Conservation (phyloP, 345 rosid species). For the Euclidium syriacum region DNA sequence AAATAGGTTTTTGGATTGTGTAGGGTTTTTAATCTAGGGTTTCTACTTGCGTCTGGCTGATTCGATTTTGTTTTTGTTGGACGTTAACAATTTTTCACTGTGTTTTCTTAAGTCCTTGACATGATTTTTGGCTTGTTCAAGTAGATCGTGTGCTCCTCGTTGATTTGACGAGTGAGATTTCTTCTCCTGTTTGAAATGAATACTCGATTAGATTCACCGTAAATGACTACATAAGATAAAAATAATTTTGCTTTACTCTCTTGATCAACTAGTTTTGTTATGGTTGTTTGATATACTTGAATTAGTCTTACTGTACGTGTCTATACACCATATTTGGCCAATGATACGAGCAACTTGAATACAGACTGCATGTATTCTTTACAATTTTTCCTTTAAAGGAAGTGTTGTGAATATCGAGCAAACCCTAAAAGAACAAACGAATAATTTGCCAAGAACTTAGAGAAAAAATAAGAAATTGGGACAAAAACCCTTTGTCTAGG, state of each 20-base stretch:
- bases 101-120: neutral
- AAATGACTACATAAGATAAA: too few species aligned
- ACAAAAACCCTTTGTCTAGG: too few species aligned
- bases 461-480: too few species aligned
- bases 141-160: neutral
- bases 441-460: too few species aligned
- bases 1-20: slow-evolving; percentile 15
- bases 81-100: neutral
- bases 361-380: too few species aligned
- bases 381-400: neutral
- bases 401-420: neutral
- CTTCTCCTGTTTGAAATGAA: slow-evolving; percentile 1
- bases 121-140: neutral
- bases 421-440: too few species aligned
- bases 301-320: neutral
- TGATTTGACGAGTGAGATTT: slow-evolving; percentile 5
- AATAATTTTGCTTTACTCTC: neutral
- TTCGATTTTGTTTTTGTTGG: neutral
- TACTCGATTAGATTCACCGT: neutral
- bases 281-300: slow-evolving; percentile 1
- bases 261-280: neutral
- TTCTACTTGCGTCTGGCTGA: neutral
- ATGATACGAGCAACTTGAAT: neutral
- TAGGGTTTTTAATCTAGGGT: slow-evolving; percentile 19
- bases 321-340: neutral